Percentiles rank a stretch among this genome's conserved stretches.
These are phyloP conservation scores for Nakazawaea populi DNA, from an alignment of 805 yeast genomes.

Conservation along the genomic window DNA sequence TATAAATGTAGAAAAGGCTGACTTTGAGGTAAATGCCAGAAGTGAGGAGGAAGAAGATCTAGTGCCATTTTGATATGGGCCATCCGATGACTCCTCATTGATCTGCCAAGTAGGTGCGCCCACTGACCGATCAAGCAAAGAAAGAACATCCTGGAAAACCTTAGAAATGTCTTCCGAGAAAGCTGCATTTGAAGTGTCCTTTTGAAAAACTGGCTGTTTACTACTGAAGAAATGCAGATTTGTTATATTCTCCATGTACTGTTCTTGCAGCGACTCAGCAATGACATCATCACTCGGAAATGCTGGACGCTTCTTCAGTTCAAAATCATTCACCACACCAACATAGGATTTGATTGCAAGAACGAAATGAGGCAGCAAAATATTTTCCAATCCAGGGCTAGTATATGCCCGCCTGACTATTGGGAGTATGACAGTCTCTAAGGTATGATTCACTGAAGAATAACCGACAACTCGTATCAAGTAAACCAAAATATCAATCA, in stretches of 20 bases:
- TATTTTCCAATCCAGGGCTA: conserved; percentile 43
- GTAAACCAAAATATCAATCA: conserved; percentile 65
- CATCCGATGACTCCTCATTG: conserved; percentile 9
- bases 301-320: conserved; percentile 52
- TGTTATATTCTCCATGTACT: not conserved
- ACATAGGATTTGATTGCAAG: conserved; percentile 68
- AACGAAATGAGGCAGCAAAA: conserved; percentile 65
- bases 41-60: conserved; percentile 12
- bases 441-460: conserved; percentile 68
- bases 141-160: conserved; percentile 47
- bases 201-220: conserved; percentile 33
- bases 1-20: conserved; percentile 8
- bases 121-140: conserved; percentile 53
- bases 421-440: conserved; percentile 75
- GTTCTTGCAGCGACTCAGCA: not conserved
- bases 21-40: conserved; percentile 12
- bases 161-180: conserved; percentile 69
- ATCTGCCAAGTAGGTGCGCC: conserved; percentile 35
- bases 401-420: conserved; percentile 57
- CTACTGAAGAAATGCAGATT: conserved; percentile 16
- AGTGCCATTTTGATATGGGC: conserved; percentile 12
- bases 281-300: conserved; percentile 61
- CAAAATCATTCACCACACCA: conserved; percentile 60
- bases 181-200: conserved; percentile 37
- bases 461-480: conserved; percentile 74